Evolutionary conservation across 75 land plant genomes (phyloP).

Genomic region (Pseudotsuga menziesii): DNA sequence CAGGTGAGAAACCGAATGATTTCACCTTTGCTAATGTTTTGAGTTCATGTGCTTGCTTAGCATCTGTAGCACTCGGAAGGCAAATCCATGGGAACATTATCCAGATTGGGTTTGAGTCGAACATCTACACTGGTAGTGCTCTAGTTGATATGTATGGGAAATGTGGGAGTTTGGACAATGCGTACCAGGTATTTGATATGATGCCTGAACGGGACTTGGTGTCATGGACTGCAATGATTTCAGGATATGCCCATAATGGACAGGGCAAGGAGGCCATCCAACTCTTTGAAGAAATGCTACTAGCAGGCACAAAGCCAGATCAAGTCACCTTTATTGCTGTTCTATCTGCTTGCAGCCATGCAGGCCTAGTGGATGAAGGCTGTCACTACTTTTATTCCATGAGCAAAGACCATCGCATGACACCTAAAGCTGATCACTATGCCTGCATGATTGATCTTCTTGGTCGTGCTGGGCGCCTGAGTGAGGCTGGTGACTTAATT

Average conservation of each 20-base stretch:
- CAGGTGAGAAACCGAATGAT: constrained; percentile 30
- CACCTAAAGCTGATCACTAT: constrained; percentile 32
- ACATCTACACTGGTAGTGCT: constrained; percentile 22
- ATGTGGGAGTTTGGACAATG: constrained; percentile 33
- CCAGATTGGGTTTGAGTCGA: constrained; percentile 16
- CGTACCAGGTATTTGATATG: constrained; percentile 22
- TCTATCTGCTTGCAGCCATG: constrained; percentile 46
- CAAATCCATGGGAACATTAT: constrained; percentile 26
- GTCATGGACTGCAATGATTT: constrained; percentile 38
- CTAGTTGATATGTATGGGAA: constrained; percentile 35
- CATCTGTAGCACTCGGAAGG: constrained; percentile 22
- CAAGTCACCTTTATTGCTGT: constrained; percentile 42
- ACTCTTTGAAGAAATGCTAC: constrained; percentile 29
- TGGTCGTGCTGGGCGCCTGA: constrained; percentile 34
- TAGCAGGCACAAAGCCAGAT: constrained; percentile 30
- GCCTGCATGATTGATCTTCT: constrained; percentile 40
- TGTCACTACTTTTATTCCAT: constrained; percentile 26
- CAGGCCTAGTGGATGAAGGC: constrained; percentile 28
- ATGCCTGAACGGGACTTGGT: constrained; percentile 19
- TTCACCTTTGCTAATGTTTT: constrained; percentile 29
- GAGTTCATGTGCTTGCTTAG: constrained; percentile 34
- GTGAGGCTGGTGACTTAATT: constrained; percentile 26
- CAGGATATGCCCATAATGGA: constrained; percentile 42
- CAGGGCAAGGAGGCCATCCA: constrained; percentile 23
- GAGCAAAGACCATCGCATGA: constrained; percentile 14